Percentiles rank a stretch among this genome's conserved stretches.
Conservation (phyloP, 1,284 basidiomycete species). For the Volvariella surrecta region DNA sequence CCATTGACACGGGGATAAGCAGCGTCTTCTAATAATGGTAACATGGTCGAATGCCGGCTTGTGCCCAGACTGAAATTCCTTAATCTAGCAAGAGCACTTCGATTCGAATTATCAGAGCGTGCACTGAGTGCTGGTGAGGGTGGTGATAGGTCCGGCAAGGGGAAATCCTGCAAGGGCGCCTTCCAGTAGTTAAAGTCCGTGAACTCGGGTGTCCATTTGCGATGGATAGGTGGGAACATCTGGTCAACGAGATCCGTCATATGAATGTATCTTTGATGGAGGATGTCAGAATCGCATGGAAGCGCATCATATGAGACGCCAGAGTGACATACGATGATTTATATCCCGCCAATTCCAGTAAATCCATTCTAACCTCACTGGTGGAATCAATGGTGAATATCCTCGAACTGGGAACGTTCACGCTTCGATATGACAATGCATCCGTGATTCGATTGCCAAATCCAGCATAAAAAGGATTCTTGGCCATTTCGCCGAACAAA, state of each 20-base stretch:
- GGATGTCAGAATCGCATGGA: conserved; percentile 1
- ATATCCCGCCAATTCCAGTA: conserved; percentile 92
- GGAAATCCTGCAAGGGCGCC: conserved; percentile 65
- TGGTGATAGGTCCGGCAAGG: conserved; percentile 84
- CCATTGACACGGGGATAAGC: too few relatives aligned
- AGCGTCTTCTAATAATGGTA: conserved; percentile 18
- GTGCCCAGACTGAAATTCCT: conserved; percentile 74
- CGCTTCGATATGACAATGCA: conserved; percentile 92
- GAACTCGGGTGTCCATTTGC: conserved; percentile 82
- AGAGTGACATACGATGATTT: conserved; percentile 67
- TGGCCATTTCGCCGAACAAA: conserved; percentile 70
- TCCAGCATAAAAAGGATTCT: conserved; percentile 91
- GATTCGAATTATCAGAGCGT: conserved; percentile 75
- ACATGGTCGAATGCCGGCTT: conserved; percentile 28
- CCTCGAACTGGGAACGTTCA: conserved; percentile 88
- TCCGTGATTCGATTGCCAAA: conserved; percentile 99
- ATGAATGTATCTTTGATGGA: conserved; percentile 68
- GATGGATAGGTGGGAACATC: conserved; percentile 96
- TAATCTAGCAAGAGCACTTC: conserved; percentile 66
- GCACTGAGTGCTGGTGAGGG: conserved; percentile 91
- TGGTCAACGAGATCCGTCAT: conserved; percentile 99
- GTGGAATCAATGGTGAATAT: conserved; percentile 98
- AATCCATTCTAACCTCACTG: conserved; percentile 96
- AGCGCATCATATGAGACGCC: background rate
- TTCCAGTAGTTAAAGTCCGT: conserved; percentile 99